Base-by-base conservation (phyloP, 768 basidiomycete genomes). In the Boletus rubroflammeus region DNA sequence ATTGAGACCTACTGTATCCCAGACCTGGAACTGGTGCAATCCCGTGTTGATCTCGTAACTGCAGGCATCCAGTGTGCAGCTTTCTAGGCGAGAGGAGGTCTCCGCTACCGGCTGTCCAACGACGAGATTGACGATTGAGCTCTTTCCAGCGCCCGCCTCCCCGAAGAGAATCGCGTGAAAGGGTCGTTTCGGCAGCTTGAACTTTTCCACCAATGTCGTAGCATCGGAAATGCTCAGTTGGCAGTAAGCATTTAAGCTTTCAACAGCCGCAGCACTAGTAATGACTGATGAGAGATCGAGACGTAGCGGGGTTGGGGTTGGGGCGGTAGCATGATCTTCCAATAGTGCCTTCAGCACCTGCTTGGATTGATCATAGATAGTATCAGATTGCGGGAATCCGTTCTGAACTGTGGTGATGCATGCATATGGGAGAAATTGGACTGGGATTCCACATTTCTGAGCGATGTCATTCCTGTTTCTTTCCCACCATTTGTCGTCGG, bases 61-160 rank as follows among this genome's bases (percentile, higher is more conserved):
- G 3, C 50, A 46, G 35, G 51, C 64, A 2, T 62, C 42, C 41
- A 77, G 63, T 0, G 78, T 78, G 56, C 69, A 75, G 9, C 74
- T 68, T 0, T 51, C 26, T 9, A 70, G 56, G 7, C 50, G 31
- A 35, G 54, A 59, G 7, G 73, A 74, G 10, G 67, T 58, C 0
- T 31, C 9, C 3, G 75, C 74, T 5, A 50, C 46, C 0, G 56
- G 19, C 0, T 44, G 17, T 6, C 66, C 69, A n/a, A 56, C 48
- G 25, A 77, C 28, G 58, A 79, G 70, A 57, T 78, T 78, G 54
- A 77, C 56, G 41, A 78, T 53, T 0, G 74, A 73, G 49, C 74
- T 74, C 54, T 79, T 78, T 41, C 72, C 72, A n/a, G 44, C 55
- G 28, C 76, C 76, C 0, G 71, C 59, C 43, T 76, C 74, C 6